These are phyloP conservation scores for Moricandia arvensis DNA, from an alignment of 345 rosid species.

Conservation along the genomic window DNA sequence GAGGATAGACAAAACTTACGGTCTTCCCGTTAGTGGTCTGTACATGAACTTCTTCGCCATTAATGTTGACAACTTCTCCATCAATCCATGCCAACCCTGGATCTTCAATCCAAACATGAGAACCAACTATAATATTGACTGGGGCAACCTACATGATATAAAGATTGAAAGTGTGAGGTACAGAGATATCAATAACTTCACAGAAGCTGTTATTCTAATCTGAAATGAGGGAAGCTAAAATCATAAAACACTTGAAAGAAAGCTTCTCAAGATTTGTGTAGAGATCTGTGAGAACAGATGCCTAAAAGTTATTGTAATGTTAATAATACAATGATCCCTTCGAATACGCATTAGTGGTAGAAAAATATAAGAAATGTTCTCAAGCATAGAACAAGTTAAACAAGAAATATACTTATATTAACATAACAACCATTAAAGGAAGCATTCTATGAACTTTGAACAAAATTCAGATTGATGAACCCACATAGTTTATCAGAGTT, in stretches of 20 bases:
- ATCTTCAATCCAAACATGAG: conserved; percentile 98
- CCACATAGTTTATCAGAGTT: not conserved
- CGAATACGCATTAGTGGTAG: not conserved
- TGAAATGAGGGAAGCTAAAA: not conserved
- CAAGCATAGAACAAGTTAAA: not conserved
- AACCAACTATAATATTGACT: conserved; percentile 88
- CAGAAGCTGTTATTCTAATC: conserved; percentile 1
- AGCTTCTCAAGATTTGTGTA: too few relatives aligned
- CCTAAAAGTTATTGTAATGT: not conserved
- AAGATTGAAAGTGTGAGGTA: conserved; percentile 9
- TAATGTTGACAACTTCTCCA: conserved; percentile 83
- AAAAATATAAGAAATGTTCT: not conserved
- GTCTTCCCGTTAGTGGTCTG: conserved; percentile 60
- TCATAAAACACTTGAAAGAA: not conserved
- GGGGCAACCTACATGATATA: conserved; percentile 58
- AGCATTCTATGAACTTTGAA: not conserved
- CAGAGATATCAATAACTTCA: not conserved
- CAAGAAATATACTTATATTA: not conserved
- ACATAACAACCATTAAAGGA: not conserved
- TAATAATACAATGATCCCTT: not conserved
- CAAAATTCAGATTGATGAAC: not conserved
- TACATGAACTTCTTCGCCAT: conserved; percentile 73
- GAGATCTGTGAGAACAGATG: too few relatives aligned
- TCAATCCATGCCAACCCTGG: conserved; percentile 85
- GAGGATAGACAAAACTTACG: conserved; percentile 51